Conservation (phyloP, 305 asterid species). For the Caryopteris hybrid region DNA sequence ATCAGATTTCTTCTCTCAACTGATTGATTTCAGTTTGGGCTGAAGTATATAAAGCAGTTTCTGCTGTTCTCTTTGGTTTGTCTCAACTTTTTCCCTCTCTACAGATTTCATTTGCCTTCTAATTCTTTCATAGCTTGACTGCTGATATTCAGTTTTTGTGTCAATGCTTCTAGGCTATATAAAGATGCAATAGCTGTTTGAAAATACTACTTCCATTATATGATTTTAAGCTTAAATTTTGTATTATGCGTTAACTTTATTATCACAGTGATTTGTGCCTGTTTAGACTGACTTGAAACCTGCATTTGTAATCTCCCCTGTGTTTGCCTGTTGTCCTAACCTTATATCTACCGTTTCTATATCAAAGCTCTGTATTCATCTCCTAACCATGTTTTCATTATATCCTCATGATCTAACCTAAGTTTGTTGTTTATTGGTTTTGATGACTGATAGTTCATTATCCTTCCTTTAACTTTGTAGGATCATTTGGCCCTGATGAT, state of each 20-base stretch:
- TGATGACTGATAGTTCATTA: neutral
- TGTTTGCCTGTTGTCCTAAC: neutral
- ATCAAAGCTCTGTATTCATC: neutral
- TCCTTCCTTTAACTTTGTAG: constrained; percentile 27
- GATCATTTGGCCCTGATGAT: constrained; percentile 90
- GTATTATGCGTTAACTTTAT: neutral
- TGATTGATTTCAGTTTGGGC: constrained; percentile 1
- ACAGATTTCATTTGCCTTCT: neutral
- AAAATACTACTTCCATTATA: neutral
- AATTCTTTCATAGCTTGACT: neutral
- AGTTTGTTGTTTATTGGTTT: neutral
- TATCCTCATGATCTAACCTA: neutral
- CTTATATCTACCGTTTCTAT: neutral
- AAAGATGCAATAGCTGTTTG: neutral
- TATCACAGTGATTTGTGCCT: neutral
- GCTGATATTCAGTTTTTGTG: neutral
- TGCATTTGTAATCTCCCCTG: neutral
- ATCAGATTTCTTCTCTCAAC: constrained; percentile 1
- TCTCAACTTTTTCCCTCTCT: neutral
- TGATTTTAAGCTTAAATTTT: neutral
- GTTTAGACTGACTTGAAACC: neutral
- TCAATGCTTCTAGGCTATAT: neutral
- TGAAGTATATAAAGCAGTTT: neutral
- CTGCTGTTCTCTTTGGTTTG: constrained; percentile 8
- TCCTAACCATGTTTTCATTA: neutral